A percentile compares a stretch with the other conserved stretches of the same genome.
phyloP scores from a whole-genome alignment of 1,139 yeast genomes.

The Hemisphaericaspora xylanilytica region DNA sequence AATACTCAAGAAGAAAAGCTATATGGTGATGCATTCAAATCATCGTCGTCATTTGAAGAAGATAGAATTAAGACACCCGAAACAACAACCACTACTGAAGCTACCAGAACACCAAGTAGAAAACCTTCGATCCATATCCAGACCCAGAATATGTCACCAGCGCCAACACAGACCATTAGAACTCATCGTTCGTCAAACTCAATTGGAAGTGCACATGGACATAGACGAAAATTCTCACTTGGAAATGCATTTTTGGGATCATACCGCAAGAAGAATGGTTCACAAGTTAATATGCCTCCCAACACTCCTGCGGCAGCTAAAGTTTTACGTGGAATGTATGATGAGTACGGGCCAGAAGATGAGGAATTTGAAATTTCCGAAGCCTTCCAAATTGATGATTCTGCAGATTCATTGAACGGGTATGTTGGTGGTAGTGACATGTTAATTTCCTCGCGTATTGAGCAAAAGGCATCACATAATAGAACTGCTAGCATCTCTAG shows the following conservation, averaged over 20 bases:
- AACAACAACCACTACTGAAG: slow-evolving; percentile 12
- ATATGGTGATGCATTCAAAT: slow-evolving; percentile 45
- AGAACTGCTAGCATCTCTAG: slow-evolving; percentile 28
- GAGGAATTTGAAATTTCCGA: slow-evolving; percentile 17
- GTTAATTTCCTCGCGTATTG: slow-evolving; percentile 59
- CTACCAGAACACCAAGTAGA: slow-evolving; percentile 32
- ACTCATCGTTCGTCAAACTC: slow-evolving; percentile 24
- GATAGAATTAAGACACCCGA: slow-evolving; percentile 8
- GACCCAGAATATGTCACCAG: slow-evolving; percentile 28
- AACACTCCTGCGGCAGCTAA: slow-evolving; percentile 53
- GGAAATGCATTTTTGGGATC: slow-evolving; percentile 52
- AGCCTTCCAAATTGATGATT: slow-evolving; percentile 47
- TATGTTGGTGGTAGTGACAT: slow-evolving; percentile 63
- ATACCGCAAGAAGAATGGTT: slow-evolving; percentile 47
- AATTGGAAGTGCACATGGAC: slow-evolving; percentile 29
- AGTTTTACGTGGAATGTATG: slow-evolving; percentile 34
- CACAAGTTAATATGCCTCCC: slow-evolving; percentile 45
- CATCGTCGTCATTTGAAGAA: slow-evolving; percentile 32
- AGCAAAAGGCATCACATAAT: slow-evolving; percentile 45
- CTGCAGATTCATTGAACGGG: slow-evolving; percentile 61
- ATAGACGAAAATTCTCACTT: slow-evolving; percentile 62
- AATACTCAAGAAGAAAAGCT: slow-evolving; percentile 36
- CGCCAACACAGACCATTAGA: slow-evolving; percentile 17
- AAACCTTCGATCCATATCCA: slow-evolving; percentile 39
- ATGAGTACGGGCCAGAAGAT: slow-evolving; percentile 33